Evolutionary conservation across 257 asterid species (phyloP).

Genomic region (Fraxinus americana): DNA sequence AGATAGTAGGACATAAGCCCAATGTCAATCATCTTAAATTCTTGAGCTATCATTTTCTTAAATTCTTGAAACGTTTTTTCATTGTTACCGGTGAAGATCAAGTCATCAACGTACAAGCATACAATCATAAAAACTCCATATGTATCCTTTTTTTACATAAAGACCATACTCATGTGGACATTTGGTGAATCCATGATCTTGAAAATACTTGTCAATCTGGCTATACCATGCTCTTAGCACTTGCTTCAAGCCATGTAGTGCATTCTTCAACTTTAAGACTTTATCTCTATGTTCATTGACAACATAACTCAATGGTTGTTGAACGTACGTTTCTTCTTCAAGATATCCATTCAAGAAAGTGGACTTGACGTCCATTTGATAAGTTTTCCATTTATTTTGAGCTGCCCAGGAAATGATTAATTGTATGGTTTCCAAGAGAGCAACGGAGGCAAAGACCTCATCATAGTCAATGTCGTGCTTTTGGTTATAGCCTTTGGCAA

Average conservation of each 20-base stretch:
- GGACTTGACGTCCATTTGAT: too few relatives aligned
- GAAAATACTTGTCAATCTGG: background rate
- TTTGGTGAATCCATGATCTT: background rate
- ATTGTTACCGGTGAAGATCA: background rate
- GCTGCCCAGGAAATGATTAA: background rate
- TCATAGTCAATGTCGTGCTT: background rate
- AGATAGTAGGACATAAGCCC: background rate
- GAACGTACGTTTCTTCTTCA: too few relatives aligned
- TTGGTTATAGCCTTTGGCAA: background rate
- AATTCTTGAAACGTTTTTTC: background rate
- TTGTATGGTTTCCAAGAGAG: background rate
- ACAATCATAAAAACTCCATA: background rate
- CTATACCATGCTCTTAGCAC: background rate
- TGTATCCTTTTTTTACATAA: too few relatives aligned
- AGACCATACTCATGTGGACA: background rate
- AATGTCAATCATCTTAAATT: background rate
- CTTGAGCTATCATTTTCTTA: background rate
- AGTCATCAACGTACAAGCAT: background rate
- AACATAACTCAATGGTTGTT: background rate
- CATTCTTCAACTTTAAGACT: background rate
- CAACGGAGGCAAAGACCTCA: background rate
- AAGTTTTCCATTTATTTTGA: background rate
- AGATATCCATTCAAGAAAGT: too few relatives aligned
- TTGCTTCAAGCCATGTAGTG: background rate
- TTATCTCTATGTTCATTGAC: background rate